Conservation (phyloP, 352 stramenopile species). For the Phytopythium cucurbitacearum region DNA sequence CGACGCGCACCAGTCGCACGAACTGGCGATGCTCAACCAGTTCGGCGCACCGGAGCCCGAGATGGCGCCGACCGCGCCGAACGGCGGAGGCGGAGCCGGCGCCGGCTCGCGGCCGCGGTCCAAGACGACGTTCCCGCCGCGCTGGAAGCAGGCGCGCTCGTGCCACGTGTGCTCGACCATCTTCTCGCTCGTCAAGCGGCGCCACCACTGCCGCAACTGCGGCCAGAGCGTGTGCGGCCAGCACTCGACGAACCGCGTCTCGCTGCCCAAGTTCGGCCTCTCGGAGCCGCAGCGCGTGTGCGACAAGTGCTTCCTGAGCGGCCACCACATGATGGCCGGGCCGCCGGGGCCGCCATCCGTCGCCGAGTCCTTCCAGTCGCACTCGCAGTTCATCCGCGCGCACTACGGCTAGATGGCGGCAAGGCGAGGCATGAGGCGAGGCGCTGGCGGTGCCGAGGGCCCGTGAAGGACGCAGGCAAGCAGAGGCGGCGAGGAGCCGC, state of each 20-base stretch:
- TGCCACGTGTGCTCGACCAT: constrained; percentile 61
- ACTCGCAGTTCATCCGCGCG: constrained; percentile 9
- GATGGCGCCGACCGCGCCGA: constrained; percentile 8
- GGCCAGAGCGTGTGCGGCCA: constrained; percentile 68
- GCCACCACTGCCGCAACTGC: constrained; percentile 81
- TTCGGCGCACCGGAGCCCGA: constrained; percentile 24
- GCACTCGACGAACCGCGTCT: constrained; percentile 76
- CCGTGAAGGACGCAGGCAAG: too few relatives aligned
- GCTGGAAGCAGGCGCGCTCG: constrained; percentile 69
- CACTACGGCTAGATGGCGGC: constrained; percentile 8
- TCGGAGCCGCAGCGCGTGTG: constrained; percentile 71
- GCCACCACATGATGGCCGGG: constrained; percentile 37
- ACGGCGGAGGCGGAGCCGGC: constrained; percentile 4
- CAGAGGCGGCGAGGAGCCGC: too few relatives aligned
- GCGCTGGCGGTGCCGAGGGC: too few relatives aligned
- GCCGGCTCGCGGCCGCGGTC: constrained; percentile 15
- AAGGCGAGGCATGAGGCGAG: too few relatives aligned
- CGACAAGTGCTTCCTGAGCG: constrained; percentile 75
- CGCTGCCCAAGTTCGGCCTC: constrained; percentile 68
- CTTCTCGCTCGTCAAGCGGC: constrained; percentile 70
- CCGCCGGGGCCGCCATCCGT: constrained; percentile 25
- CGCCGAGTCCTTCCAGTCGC: constrained; percentile 34
- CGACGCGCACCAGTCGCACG: constrained; percentile 12
- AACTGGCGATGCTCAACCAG: constrained; percentile 23
- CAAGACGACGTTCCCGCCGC: constrained; percentile 60